Evolutionary conservation across 257 asterid genomes (phyloP).

Genomic region (Salvia hispanica): DNA sequence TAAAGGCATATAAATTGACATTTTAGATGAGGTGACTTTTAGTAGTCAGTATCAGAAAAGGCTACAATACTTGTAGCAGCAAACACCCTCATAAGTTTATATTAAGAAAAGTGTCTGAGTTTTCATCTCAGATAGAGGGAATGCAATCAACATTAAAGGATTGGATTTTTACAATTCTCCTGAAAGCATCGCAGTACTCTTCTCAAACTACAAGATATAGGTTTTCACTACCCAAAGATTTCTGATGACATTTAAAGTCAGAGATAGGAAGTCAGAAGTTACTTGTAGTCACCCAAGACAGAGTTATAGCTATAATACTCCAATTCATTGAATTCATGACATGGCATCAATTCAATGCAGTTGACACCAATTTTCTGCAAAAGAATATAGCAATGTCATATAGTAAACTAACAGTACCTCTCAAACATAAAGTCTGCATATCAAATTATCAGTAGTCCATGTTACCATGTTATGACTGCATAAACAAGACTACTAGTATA

Average conservation of each 20-base stretch:
- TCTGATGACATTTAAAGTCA: conserved; percentile 19
- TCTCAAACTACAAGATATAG: conserved; percentile 16
- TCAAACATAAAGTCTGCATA: conserved; percentile 13
- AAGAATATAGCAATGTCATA: conserved; percentile 25
- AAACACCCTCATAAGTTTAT: conserved; percentile 1
- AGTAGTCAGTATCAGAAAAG: background rate
- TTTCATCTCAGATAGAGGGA: conserved; percentile 10
- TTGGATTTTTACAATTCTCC: background rate
- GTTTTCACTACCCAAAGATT: conserved; percentile 17
- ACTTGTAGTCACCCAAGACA: conserved; percentile 91
- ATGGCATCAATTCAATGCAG: conserved; percentile 99
- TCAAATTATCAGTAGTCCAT: background rate
- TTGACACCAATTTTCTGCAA: conserved; percentile 95
- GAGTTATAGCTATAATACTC: conserved; percentile 93
- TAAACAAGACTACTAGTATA: conserved; percentile 15
- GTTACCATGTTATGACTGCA: conserved; percentile 19
- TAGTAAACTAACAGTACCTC: conserved; percentile 20
- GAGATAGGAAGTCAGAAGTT: conserved; percentile 39
- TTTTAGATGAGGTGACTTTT: background rate
- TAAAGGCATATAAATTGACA: conserved; percentile 20
- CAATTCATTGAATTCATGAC: conserved; percentile 88
- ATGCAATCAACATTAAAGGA: conserved; percentile 23
- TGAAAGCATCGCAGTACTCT: background rate
- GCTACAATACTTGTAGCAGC: background rate
- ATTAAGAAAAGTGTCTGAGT: background rate